phyloP scores from a whole-genome alignment of 164 flowering plant species.

The Paratinospora sagittata region DNA sequence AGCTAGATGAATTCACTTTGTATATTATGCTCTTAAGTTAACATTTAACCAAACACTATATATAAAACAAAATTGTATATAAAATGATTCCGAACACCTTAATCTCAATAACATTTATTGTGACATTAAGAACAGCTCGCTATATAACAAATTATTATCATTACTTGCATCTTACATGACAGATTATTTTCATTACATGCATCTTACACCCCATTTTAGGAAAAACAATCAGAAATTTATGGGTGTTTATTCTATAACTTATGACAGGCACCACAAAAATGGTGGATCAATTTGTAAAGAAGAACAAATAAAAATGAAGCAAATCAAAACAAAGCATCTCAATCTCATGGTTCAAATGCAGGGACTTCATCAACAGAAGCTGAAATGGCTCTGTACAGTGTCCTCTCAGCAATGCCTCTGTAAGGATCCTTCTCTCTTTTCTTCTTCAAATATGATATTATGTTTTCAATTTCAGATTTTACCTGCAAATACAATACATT shows the following conservation, averaged over 20 bases:
- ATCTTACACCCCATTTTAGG: too few species aligned
- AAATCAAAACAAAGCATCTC: background rate
- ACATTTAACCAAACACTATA: too few species aligned
- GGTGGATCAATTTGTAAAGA: background rate
- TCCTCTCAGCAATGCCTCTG: slow-evolving; percentile 51
- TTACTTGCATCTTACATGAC: too few species aligned
- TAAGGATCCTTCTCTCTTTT: slow-evolving; percentile 86
- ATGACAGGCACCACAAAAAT: slow-evolving; percentile 1
- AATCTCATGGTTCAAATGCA: slow-evolving; percentile 35
- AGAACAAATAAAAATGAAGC: background rate
- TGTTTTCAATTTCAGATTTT: slow-evolving; percentile 53
- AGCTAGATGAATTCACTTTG: too few species aligned
- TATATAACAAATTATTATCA: too few species aligned
- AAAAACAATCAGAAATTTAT: too few species aligned
- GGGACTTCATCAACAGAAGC: slow-evolving; percentile 30
- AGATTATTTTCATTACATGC: too few species aligned
- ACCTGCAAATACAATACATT: slow-evolving; percentile 55
- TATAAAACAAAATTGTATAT: too few species aligned
- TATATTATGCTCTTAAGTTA: too few species aligned
- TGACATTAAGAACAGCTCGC: too few species aligned
- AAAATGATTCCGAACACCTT: too few species aligned
- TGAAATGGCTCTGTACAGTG: slow-evolving; percentile 31
- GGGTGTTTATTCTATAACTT: background rate
- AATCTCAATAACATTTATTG: too few species aligned
- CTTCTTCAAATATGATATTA: slow-evolving; percentile 45